Conservation (phyloP, 345 rosid genomes). For the Balakata baccata region DNA sequence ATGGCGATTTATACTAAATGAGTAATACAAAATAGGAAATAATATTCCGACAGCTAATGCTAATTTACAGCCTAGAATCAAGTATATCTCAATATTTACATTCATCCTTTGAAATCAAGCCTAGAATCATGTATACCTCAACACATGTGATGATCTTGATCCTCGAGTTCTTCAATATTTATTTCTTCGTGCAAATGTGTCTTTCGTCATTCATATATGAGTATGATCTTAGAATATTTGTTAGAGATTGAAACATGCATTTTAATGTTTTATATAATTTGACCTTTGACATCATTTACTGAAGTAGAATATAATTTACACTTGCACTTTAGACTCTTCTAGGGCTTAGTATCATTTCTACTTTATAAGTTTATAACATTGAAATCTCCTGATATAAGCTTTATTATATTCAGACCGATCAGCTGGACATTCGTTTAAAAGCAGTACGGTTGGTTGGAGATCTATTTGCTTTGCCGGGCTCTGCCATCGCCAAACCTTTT, state of each 20-base stretch:
- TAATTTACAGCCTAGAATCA: no score
- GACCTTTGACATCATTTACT: neutral
- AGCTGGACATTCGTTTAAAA: conserved; percentile 77
- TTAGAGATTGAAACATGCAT: neutral
- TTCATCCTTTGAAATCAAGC: no score
- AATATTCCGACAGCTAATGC: no score
- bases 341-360: neutral
- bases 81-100: no score
- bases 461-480: conserved; percentile 75
- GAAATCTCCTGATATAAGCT: conserved; percentile 25
- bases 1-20: no score
- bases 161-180: neutral
- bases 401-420: conserved; percentile 66
- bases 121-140: no score
- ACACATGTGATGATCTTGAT: neutral
- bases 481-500: conserved; percentile 58
- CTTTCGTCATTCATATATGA: neutral
- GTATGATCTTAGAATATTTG: neutral
- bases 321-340: neutral
- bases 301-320: neutral
- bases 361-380: neutral
- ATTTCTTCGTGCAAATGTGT: neutral
- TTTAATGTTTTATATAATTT: neutral
- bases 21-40: no score
- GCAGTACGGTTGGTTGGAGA: conserved; percentile 87